Base-by-base conservation (phyloP, 2,329 filamentous ascomycete genomes). In the Ilyonectria robusta region DNA sequence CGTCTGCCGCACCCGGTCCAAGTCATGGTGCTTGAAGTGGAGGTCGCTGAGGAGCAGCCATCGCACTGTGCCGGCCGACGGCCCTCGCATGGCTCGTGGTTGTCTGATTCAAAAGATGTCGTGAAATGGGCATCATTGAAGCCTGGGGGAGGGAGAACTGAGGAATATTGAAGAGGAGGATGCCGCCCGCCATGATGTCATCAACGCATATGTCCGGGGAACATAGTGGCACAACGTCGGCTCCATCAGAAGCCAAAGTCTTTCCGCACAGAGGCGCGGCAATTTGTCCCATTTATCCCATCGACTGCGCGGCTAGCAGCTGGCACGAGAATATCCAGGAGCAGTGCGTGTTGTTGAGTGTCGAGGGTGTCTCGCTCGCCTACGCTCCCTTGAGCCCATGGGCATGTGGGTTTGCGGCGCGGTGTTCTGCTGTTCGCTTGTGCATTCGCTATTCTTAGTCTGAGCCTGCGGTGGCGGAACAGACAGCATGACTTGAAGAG, bases 231-330 rank as follows among this genome's bases (percentile, higher is more conserved):
- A n/a, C n/a, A 1, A 94, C 91, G 59, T 90, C 86, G 9, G 92
- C 92, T 9, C 92, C 92, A 75, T 93, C 90, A 57, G 92, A 91
- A 19, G 91, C 91, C 1, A 94, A 85, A 0, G 88, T 88, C 46
- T 89, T 87, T 11, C 89, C 88, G 61, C 93, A 90, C 1, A 90
- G 87, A 11, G 92, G 91, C 0, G 90, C 91, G 11, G 92, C 92
- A 68, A 94, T 15, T 37, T 37, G 35, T 37, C 9, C 35, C 8
- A 6, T 15, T 37, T 37, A 7, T 37, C 35, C 35, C 35, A 37
- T 37, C 15, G 35, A 37, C 9, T 37, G 35, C 8, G 26, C 31
- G 42, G 10, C 40, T 37, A 3, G 53, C 17, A 2, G 37, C 37
- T 0, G 59, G 50, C 61, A 80, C 59, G 9, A 59, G 9, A 13